These are phyloP conservation scores for Grifola frondosa DNA, from an alignment of 1,284 basidiomycete genomes.

Conservation along the genomic window DNA sequence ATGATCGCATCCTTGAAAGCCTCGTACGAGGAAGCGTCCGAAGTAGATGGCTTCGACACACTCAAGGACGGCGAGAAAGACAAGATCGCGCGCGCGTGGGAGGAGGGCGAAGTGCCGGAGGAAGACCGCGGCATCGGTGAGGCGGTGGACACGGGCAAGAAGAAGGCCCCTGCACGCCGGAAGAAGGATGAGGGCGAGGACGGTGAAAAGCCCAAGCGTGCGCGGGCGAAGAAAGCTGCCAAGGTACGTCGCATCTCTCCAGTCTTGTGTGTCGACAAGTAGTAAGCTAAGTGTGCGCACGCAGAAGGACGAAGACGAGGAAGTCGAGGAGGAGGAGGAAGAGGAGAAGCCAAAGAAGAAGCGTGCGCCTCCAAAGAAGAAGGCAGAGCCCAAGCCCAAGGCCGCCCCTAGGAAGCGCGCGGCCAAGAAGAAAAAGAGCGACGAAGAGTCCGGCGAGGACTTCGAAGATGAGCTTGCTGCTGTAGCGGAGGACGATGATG, in stretches of 20 bases:
- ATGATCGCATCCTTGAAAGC: constrained; percentile 71
- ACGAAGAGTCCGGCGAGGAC: constrained; percentile 36
- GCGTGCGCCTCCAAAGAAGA: constrained; percentile 27
- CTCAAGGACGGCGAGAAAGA: constrained; percentile 64
- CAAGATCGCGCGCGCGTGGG: constrained; percentile 67
- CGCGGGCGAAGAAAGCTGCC: constrained; percentile 31
- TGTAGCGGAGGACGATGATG: constrained; percentile 32
- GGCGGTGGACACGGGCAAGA: constrained; percentile 29
- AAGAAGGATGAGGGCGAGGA: constrained; percentile 36
- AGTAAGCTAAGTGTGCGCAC: constrained; percentile 2
- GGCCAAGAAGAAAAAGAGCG: constrained; percentile 36
- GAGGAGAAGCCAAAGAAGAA: constrained; percentile 42
- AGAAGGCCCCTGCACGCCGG: constrained; percentile 29
- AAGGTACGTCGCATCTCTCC: constrained; percentile 29
- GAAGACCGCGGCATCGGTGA: constrained; percentile 54
- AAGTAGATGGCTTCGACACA: constrained; percentile 69
- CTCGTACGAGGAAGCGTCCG: constrained; percentile 53
- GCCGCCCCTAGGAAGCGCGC: constrained; percentile 32
- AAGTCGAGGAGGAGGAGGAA: constrained; percentile 36
- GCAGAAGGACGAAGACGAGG: constrained; percentile 24
- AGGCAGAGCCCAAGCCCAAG: constrained; percentile 30
- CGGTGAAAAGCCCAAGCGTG: constrained; percentile 39
- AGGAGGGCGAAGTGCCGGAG: constrained; percentile 72
- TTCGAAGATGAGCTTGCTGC: constrained; percentile 35
- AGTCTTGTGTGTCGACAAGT: not conserved